Conservation (phyloP, 2,329 filamentous ascomycete genomes). For the Sclerotinia spermophila region DNA sequence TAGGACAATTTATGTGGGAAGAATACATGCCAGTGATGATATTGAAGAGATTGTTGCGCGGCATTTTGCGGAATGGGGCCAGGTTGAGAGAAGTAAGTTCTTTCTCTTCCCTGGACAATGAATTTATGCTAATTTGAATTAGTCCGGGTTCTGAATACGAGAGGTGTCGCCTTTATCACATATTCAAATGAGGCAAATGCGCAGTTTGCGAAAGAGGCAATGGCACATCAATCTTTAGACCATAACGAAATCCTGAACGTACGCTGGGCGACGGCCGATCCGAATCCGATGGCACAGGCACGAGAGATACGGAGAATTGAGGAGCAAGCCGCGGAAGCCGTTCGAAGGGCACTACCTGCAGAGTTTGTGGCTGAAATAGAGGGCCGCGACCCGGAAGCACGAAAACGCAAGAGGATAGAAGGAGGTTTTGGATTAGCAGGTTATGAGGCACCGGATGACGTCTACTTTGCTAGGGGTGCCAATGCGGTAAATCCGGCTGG, state of each 20-base stretch:
- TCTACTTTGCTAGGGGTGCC: slow-evolving; percentile 83
- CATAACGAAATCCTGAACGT: slow-evolving; percentile 93
- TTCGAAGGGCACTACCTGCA: slow-evolving; percentile 79
- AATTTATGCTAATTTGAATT: slow-evolving; percentile 27
- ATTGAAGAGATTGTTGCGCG: slow-evolving; percentile 94
- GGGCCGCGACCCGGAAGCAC: slow-evolving; percentile 79
- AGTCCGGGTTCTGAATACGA: slow-evolving; percentile 77
- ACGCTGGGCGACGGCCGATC: slow-evolving; percentile 93
- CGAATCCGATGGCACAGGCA: slow-evolving; percentile 91
- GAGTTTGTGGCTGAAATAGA: slow-evolving; percentile 94
- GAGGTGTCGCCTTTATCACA: slow-evolving; percentile 93
- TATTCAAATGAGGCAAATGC: slow-evolving; percentile 87
- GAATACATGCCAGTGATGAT: slow-evolving; percentile 93
- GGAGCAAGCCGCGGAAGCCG: slow-evolving; percentile 93
- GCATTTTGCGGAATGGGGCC: slow-evolving; percentile 96
- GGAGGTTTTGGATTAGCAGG: slow-evolving; percentile 71
- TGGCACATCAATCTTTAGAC: slow-evolving; percentile 91
- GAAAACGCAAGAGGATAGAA: slow-evolving; percentile 85
- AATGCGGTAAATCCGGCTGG: slow-evolving; percentile 60
- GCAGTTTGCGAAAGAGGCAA: slow-evolving; percentile 90
- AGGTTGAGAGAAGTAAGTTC: slow-evolving; percentile 67
- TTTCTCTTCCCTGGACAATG: background rate
- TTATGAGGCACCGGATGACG: slow-evolving; percentile 89
- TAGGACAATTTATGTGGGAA: slow-evolving; percentile 85
- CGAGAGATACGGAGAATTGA: slow-evolving; percentile 85